phyloP scores from a whole-genome alignment of 768 basidiomycete genomes.

The Hebeloma cylindrosporum region DNA sequence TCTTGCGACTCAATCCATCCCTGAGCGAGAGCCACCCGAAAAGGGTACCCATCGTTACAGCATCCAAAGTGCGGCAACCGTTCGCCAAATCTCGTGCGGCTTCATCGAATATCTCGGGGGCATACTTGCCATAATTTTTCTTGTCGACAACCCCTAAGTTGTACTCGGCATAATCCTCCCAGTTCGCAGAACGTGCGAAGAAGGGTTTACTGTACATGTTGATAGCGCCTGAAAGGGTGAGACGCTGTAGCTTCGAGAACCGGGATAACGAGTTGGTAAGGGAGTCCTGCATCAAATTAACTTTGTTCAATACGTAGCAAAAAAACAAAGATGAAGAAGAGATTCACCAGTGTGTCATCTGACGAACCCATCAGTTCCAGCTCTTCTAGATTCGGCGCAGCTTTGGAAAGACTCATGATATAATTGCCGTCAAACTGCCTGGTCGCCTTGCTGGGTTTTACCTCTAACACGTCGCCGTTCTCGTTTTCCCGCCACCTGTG shows the following conservation, averaged over 20 bases:
- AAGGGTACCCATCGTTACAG: too few species aligned
- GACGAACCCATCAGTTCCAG: conserved; percentile 1
- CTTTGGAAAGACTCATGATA: neutral
- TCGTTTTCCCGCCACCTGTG: neutral
- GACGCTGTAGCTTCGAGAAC: neutral
- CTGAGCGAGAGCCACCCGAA: too few species aligned
- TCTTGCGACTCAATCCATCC: too few species aligned
- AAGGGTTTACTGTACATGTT: too few species aligned
- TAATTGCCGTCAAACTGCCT: neutral
- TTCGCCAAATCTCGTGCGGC: too few species aligned
- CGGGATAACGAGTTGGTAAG: neutral
- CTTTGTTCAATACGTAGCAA: neutral
- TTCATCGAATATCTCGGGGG: too few species aligned
- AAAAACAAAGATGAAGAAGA: neutral
- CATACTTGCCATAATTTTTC: too few species aligned
- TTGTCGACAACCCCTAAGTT: too few species aligned
- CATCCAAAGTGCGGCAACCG: too few species aligned
- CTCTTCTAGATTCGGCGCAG: conserved; percentile 1
- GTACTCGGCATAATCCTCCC: too few species aligned
- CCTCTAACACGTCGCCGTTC: neutral
- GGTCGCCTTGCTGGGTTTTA: neutral
- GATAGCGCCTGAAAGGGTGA: neutral
- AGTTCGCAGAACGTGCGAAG: too few species aligned
- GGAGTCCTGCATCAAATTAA: neutral
- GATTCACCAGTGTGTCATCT: neutral